phyloP scores from a whole-genome alignment of 345 rosid species.

The Pseudoturritis turrita region DNA sequence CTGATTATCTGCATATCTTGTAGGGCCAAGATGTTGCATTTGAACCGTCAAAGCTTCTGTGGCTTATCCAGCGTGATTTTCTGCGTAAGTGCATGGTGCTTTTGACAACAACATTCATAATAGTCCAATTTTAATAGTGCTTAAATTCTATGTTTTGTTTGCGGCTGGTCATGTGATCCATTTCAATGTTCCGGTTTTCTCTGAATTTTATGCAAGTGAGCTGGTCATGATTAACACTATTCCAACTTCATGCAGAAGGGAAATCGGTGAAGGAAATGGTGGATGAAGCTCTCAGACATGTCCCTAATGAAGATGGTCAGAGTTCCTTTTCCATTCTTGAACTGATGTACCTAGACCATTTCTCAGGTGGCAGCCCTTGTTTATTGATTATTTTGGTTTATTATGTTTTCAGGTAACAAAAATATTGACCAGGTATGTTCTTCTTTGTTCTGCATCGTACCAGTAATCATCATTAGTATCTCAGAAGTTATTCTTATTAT shows the following conservation, averaged over 20 bases:
- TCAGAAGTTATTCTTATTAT: constrained; percentile 16
- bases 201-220: background rate
- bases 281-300: constrained; percentile 81
- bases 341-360: background rate
- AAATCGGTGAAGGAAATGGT: constrained; percentile 98
- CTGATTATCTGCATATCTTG: constrained; percentile 28
- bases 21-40: constrained; percentile 99
- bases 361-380: constrained; percentile 2
- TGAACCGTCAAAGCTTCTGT: constrained; percentile 90
- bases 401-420: constrained; percentile 71
- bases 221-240: constrained; percentile 7
- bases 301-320: constrained; percentile 76
- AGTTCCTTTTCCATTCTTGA: constrained; percentile 24
- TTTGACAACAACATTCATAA: background rate
- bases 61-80: constrained; percentile 99
- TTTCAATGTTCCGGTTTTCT: constrained; percentile 4
- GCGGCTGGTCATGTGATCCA: constrained; percentile 4
- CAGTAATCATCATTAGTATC: constrained; percentile 12
- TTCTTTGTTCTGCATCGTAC: background rate
- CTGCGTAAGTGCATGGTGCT: constrained; percentile 59
- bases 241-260: constrained; percentile 62
- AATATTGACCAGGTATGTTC: constrained; percentile 78
- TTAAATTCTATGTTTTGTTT: background rate
- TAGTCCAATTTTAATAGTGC: background rate
- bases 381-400: constrained; percentile 27